A percentile compares a stretch with the other conserved stretches of the same genome.
Conservation (phyloP, 495 filamentous ascomycete species). For the Astrocystis sublimbata region DNA sequence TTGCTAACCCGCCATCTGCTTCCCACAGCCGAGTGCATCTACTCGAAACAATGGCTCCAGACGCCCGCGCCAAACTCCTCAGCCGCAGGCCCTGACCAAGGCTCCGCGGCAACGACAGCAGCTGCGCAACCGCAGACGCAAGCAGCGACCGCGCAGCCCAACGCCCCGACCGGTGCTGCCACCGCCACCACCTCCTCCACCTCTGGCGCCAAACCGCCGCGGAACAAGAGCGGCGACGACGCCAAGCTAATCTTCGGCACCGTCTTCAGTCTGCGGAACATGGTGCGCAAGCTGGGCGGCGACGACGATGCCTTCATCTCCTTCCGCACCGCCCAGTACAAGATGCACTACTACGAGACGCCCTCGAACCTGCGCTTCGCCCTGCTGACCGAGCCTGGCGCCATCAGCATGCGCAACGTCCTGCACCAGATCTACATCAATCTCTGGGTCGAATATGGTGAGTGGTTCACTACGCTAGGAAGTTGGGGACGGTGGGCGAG, state of each 20-base stretch:
- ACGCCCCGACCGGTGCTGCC: no score
- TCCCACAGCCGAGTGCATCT: constrained; percentile 84
- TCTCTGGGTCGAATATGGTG: constrained; percentile 93
- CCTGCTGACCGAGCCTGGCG: constrained; percentile 90
- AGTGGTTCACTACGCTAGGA: no score
- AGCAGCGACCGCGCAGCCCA: background rate
- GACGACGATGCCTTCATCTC: constrained; percentile 90
- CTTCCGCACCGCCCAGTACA: constrained; percentile 90
- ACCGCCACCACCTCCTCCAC: constrained; percentile 10
- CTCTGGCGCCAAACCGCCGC: constrained; percentile 35
- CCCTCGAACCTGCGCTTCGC: constrained; percentile 93
- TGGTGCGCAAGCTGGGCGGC: constrained; percentile 92
- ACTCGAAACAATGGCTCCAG: constrained; percentile 75
- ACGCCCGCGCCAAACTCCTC: constrained; percentile 24
- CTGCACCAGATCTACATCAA: constrained; percentile 99
- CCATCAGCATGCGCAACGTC: constrained; percentile 85
- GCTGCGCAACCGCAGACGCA: background rate
- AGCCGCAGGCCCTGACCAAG: constrained; percentile 14
- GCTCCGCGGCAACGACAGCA: constrained; percentile 7
- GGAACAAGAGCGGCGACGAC: constrained; percentile 75
- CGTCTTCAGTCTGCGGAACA: constrained; percentile 92
- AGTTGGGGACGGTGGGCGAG: no score
- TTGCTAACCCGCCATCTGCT: constrained; percentile 18
- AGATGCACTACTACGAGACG: constrained; percentile 98
- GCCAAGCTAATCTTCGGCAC: constrained; percentile 97